Evolutionary conservation across 805 yeast genomes (phyloP).

Genomic region (Wickerhamiella kazuoi): DNA sequence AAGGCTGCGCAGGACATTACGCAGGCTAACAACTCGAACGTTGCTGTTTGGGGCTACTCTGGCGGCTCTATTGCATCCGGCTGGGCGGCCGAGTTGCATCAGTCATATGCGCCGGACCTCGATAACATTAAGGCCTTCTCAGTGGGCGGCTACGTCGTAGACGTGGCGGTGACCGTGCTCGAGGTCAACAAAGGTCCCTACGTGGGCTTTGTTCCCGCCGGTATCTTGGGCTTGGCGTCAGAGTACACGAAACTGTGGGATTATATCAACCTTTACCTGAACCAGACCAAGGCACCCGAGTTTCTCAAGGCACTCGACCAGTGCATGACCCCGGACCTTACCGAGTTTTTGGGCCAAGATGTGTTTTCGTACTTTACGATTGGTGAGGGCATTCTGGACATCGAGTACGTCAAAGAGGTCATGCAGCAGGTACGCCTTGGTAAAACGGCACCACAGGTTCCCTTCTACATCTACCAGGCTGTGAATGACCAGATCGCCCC

Average conservation of each 20-base stretch:
- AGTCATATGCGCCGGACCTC: slow-evolving; percentile 17
- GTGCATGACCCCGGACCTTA: slow-evolving; percentile 9
- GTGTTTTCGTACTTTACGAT: slow-evolving; percentile 9
- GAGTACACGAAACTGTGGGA: slow-evolving; percentile 12
- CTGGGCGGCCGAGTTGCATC: slow-evolving; percentile 17
- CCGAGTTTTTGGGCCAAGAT: slow-evolving; percentile 8
- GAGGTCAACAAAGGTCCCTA: slow-evolving; percentile 7
- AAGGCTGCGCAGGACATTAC: slow-evolving; percentile 2
- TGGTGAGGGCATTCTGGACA: slow-evolving; percentile 10
- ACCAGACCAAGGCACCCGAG: slow-evolving; percentile 1
- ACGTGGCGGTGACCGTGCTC: slow-evolving; percentile 7
- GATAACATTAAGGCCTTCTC: slow-evolving; percentile 13
- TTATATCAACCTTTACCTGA: slow-evolving; percentile 3
- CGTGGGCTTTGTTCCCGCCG: slow-evolving; percentile 15
- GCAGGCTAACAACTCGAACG: not conserved
- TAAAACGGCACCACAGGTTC: slow-evolving; percentile 10
- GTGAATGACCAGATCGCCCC: slow-evolving; percentile 15
- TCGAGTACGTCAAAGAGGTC: slow-evolving; percentile 6
- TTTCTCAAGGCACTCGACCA: slow-evolving; percentile 4
- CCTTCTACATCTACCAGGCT: slow-evolving; percentile 17
- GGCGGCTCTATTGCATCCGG: slow-evolving; percentile 18
- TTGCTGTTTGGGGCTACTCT: slow-evolving; percentile 15
- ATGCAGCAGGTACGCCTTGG: slow-evolving; percentile 14
- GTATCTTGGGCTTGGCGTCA: slow-evolving; percentile 12
- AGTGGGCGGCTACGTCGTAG: slow-evolving; percentile 13